phyloP scores from a whole-genome alignment of 2,329 filamentous ascomycete genomes.

The Pestalotiopsis sp. region DNA sequence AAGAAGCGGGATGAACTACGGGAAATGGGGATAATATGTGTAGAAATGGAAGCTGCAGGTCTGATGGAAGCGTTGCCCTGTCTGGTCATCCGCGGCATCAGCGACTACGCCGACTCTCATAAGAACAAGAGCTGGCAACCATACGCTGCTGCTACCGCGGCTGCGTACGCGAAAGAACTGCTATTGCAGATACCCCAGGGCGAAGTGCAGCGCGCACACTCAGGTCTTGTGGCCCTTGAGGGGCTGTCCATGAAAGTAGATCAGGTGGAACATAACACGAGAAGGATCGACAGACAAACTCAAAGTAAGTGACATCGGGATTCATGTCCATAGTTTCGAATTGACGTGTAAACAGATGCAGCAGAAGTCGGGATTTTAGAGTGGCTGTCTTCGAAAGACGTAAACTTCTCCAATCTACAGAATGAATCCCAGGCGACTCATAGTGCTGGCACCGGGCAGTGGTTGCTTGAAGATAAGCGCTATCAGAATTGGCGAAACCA shows the following conservation, averaged over 20 bases:
- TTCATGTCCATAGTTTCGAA: too few relatives aligned
- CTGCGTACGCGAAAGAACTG: constrained; percentile 20
- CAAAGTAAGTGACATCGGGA: too few relatives aligned
- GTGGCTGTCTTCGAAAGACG: too few relatives aligned
- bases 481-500: too few relatives aligned
- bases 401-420: too few relatives aligned
- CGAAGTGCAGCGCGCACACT: neutral
- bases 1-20: constrained; percentile 17
- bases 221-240: too few relatives aligned
- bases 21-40: constrained; percentile 15
- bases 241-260: neutral
- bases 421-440: too few relatives aligned
- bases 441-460: too few relatives aligned
- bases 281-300: too few relatives aligned
- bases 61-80: constrained; percentile 24
- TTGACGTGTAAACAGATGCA: too few relatives aligned
- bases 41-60: constrained; percentile 21
- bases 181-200: neutral
- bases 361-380: too few relatives aligned
- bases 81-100: constrained; percentile 26
- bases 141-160: constrained; percentile 18
- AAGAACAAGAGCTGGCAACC: constrained; percentile 25
- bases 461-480: too few relatives aligned
- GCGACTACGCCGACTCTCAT: constrained; percentile 27
- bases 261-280: neutral